These are phyloP conservation scores for Epichloe baconii DNA, from an alignment of 2,329 filamentous ascomycete genomes.

Conservation along the genomic window DNA sequence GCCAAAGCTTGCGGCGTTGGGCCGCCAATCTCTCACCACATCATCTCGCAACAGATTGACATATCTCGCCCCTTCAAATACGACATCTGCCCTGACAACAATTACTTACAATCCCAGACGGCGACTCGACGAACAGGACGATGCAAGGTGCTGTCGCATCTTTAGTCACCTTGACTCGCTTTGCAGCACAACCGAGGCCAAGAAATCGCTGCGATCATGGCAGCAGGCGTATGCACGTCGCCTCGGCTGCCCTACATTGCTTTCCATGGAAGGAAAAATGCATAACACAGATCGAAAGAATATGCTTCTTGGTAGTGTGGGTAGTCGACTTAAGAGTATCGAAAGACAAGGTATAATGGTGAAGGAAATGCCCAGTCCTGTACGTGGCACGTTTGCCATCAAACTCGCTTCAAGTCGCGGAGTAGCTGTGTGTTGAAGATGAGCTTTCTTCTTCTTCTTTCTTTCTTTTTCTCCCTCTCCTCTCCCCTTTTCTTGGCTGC, in stretches of 20 bases:
- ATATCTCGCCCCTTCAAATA: constrained; percentile 19
- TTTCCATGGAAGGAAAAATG: constrained; percentile 26
- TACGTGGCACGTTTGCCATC: constrained; percentile 5
- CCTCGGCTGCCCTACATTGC: constrained; percentile 22
- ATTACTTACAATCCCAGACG: constrained; percentile 9
- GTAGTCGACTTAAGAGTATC: constrained; percentile 2
- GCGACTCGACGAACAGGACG: constrained; percentile 23
- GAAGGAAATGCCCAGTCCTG: constrained; percentile 4
- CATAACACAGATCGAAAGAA: constrained; percentile 9
- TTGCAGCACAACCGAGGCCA: constrained; percentile 35
- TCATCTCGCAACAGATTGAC: constrained; percentile 9
- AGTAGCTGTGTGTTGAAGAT: neutral
- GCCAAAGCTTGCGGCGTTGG: neutral
- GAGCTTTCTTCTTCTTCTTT: neutral
- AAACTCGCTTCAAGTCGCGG: neutral
- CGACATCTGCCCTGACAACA: constrained; percentile 19
- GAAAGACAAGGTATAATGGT: constrained; percentile 11
- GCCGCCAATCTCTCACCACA: neutral
- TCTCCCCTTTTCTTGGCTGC: neutral
- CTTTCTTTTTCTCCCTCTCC: neutral
- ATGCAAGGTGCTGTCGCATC: constrained; percentile 28
- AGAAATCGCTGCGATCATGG: constrained; percentile 33
- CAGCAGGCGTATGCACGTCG: constrained; percentile 35
- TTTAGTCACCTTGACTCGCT: constrained; percentile 33
- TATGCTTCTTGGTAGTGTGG: neutral